phyloP scores from a whole-genome alignment of 2,329 filamentous ascomycete genomes.

The Fusarium pseudoanthophilum region DNA sequence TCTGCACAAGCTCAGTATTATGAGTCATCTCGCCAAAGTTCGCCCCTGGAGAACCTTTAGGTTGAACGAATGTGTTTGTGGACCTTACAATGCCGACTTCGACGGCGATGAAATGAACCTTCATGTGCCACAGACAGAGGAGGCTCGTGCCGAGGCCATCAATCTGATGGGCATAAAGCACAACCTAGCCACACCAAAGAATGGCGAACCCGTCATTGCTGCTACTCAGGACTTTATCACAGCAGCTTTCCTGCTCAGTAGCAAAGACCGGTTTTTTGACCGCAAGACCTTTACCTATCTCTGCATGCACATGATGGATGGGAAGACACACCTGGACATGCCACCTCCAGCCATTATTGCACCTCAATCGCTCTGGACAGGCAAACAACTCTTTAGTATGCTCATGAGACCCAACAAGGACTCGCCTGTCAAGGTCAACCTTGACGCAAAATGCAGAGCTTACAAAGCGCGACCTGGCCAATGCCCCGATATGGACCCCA shows the following conservation, averaged over 20 bases:
- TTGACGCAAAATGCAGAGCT: constrained; percentile 91
- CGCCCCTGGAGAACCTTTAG: constrained; percentile 96
- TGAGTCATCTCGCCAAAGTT: constrained; percentile 93
- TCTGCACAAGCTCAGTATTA: constrained; percentile 97
- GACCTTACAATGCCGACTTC: constrained; percentile 98
- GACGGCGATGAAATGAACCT: constrained; percentile 99
- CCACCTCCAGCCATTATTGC: constrained; percentile 89
- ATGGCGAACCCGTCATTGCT: constrained; percentile 96
- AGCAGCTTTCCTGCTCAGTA: constrained; percentile 88
- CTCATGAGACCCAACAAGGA: constrained; percentile 88
- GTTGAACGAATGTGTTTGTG: constrained; percentile 97
- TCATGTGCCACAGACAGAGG: constrained; percentile 97
- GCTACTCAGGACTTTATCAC: constrained; percentile 99
- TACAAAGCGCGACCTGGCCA: constrained; percentile 71
- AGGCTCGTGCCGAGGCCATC: constrained; percentile 93
- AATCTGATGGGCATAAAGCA: constrained; percentile 98
- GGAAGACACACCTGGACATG: constrained; percentile 79
- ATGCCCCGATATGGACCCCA: constrained; percentile 78
- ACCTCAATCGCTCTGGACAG: constrained; percentile 85
- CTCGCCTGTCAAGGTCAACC: constrained; percentile 86
- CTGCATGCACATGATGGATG: constrained; percentile 93
- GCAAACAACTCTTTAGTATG: constrained; percentile 95
- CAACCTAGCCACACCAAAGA: constrained; percentile 95
- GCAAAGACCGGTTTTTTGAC: constrained; percentile 93
- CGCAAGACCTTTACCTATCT: constrained; percentile 88